Conservation (phyloP, 371 early-diverging fungal species). For the Actinomortierella ambigua region DNA sequence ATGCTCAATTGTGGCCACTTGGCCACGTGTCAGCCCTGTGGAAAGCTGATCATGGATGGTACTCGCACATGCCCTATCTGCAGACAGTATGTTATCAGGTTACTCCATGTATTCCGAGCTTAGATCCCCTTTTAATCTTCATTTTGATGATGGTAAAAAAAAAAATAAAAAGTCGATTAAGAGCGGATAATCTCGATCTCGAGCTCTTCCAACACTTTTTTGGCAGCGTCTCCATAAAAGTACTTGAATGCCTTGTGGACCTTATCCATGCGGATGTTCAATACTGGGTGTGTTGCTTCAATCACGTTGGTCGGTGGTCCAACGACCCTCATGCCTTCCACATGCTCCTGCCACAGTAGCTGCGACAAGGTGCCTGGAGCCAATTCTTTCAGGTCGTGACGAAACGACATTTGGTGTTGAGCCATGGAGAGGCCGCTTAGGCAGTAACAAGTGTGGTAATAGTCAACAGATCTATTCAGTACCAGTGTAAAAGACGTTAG, state of each 20-base stretch:
- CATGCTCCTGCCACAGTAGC: constrained; percentile 34
- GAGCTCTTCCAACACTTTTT: constrained; percentile 36
- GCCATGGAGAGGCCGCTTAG: constrained; percentile 83
- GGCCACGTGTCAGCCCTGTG: constrained; percentile 33
- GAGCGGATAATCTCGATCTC: constrained; percentile 35
- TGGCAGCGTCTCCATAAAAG: constrained; percentile 40
- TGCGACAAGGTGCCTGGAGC: constrained; percentile 42
- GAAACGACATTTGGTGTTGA: constrained; percentile 53
- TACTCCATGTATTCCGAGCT: constrained; percentile 33
- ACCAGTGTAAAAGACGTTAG: too few relatives aligned
- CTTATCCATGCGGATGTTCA: constrained; percentile 42
- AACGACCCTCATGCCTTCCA: constrained; percentile 52
- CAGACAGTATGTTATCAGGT: constrained; percentile 25
- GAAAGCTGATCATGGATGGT: constrained; percentile 25
- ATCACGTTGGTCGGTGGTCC: constrained; percentile 61
- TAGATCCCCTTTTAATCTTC: constrained; percentile 3
- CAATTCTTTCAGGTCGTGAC: constrained; percentile 41
- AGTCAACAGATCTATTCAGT: constrained; percentile 69
- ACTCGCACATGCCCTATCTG: constrained; percentile 34
- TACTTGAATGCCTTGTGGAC: constrained; percentile 27
- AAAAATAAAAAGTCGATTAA: not conserved
- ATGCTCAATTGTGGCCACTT: constrained; percentile 42
- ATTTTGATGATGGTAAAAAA: not conserved
- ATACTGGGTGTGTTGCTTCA: constrained; percentile 49
- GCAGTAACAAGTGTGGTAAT: constrained; percentile 96